Evolutionary conservation across 2,329 filamentous ascomycete genomes (phyloP).

Genomic region (Zasmidium citrigriseum): DNA sequence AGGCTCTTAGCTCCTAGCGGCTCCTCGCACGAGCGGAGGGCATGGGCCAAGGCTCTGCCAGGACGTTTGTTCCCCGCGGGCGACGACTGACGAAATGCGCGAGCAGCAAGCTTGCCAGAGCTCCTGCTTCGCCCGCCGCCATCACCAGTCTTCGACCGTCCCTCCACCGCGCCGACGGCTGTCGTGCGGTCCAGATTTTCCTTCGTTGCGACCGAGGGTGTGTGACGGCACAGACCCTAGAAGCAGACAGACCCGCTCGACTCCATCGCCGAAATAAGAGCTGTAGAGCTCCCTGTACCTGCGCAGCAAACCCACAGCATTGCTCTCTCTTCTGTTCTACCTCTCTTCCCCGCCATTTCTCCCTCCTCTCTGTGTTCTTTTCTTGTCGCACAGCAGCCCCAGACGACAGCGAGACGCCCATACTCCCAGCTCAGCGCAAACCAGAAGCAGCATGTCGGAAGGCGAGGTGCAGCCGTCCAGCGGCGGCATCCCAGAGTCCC

Average conservation of each 20-base stretch:
- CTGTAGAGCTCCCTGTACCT: not conserved
- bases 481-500: slow-evolving; percentile 29
- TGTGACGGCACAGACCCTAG: not conserved
- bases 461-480: slow-evolving; percentile 19
- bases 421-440: not conserved
- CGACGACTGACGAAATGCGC: no score
- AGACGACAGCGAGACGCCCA: not conserved
- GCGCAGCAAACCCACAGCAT: not conserved
- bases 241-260: not conserved
- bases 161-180: no score
- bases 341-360: not conserved
- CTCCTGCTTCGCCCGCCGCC: no score
- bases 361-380: no score
- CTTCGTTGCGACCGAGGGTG: not conserved
- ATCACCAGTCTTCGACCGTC: no score
- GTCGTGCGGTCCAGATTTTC: no score
- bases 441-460: slow-evolving; percentile 25
- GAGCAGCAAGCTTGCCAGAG: no score
- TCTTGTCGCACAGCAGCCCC: not conserved
- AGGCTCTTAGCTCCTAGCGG: no score
- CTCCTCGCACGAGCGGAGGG: not conserved
- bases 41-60: not conserved
- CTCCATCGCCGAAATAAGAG: not conserved
- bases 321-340: not conserved
- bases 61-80: not conserved